Base-by-base conservation (phyloP, 2,329 filamentous ascomycete genomes). In the Diaporthe vexans region DNA sequence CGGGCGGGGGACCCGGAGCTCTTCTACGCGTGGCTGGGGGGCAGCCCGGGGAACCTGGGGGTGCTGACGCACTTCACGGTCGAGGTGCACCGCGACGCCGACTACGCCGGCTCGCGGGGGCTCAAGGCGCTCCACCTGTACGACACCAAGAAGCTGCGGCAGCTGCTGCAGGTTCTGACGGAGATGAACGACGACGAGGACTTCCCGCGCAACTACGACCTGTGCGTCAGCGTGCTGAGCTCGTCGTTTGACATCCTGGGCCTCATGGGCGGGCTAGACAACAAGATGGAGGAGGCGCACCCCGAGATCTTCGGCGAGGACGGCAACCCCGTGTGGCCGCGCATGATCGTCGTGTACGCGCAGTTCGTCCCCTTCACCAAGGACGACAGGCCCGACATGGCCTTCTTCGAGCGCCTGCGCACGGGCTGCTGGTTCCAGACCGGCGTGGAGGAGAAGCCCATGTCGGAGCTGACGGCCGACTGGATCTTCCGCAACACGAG, bases 11-110 rank as follows among this genome's bases (percentile, higher is more conserved):
- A 91, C 70, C 77, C 85, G 0, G 90, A 92, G 52, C 83, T 92
- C 0, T 92, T 90, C 80, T 92, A 88, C 84, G 90, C 89, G 1
- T 82, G 91, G 4, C 83, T 86, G 10, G 89, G 90, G 4, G 89
- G 90, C 3, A 90, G 90, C 3, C 88, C 87, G 0, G 89, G 89
- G 1, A 91, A 88, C 46, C 89, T 90, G 67, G 90, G 87, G 1
- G 84, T 92, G 4, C 85, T 91, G 4, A 84, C 86, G 0, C 90
- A 88, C 9, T 85, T 89, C 80, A 91, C 88, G 0, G 80, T 87
- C 37, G 82, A 86, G 74, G 84, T 84, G 26, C 73, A 74, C 52
- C 73, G 68, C n/a, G 73, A 74, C 24, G 24, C 43, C 52, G 29
- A 74, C 58, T 84, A 85, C 71, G 76, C 79, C 24, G 85, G 84